Evolutionary conservation across 306 rosid genomes (phyloP).

Genomic region (Malus asiatica): DNA sequence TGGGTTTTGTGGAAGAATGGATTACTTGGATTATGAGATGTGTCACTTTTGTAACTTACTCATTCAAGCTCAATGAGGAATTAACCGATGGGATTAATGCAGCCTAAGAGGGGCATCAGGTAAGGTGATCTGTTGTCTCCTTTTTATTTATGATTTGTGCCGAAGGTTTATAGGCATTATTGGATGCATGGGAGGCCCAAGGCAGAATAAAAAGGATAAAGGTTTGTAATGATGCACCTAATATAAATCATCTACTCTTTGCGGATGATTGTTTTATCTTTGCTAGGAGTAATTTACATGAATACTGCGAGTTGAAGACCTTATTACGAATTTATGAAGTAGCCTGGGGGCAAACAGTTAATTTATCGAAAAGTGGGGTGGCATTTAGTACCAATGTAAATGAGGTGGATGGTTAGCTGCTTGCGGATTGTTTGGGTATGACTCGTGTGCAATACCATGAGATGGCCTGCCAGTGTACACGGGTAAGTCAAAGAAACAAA

Average conservation of each 20-base stretch:
- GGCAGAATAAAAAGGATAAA: background rate
- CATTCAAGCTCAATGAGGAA: too few relatives aligned
- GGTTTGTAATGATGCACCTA: background rate
- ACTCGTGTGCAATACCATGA: background rate
- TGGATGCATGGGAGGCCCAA: background rate
- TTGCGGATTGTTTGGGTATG: background rate
- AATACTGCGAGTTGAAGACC: background rate
- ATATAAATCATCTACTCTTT: background rate
- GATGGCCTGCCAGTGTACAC: background rate
- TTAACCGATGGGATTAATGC: background rate
- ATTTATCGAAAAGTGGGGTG: background rate
- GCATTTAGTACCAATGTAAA: background rate
- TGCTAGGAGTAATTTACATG: background rate
- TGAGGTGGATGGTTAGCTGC: too few relatives aligned
- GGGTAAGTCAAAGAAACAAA: too few relatives aligned
- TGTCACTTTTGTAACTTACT: accelerated
- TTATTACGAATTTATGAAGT: background rate
- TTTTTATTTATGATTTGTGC: background rate
- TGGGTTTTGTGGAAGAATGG: background rate
- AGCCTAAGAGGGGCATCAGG: background rate
- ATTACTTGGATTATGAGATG: background rate
- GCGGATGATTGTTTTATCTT: background rate
- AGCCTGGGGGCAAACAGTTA: too few relatives aligned
- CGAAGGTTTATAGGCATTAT: background rate
- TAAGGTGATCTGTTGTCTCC: background rate